These are phyloP conservation scores for Malassezia psittaci DNA, from an alignment of 1,284 basidiomycete species.

Conservation along the genomic window DNA sequence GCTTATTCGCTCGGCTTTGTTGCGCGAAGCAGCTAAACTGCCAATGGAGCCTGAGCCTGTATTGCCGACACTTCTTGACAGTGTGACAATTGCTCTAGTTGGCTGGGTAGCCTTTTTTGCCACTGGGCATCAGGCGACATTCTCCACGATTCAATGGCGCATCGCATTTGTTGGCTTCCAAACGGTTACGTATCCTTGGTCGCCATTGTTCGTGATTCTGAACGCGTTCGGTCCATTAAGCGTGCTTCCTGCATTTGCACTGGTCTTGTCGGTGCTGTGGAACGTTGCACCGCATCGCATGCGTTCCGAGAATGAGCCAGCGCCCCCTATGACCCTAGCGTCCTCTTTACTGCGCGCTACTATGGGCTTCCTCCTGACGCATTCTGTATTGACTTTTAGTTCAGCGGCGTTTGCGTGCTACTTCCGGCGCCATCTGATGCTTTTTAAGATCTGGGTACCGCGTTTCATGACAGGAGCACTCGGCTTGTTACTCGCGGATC, in stretches of 20 bases:
- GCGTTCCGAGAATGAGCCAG: neutral
- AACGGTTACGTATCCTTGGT: conserved; percentile 62
- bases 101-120: conserved; percentile 61
- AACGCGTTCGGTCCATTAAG: conserved; percentile 71
- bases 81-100: conserved; percentile 21
- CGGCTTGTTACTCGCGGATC: conserved; percentile 50
- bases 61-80: conserved; percentile 18
- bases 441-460: conserved; percentile 97
- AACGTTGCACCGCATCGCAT: conserved; percentile 60
- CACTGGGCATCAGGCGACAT: conserved; percentile 82
- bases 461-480: conserved; percentile 70
- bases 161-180: conserved; percentile 62
- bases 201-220: conserved; percentile 64
- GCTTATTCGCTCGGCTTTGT: conserved; percentile 14
- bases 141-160: conserved; percentile 92
- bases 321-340: conserved; percentile 14
- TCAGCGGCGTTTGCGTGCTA: conserved; percentile 65
- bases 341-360: conserved; percentile 51
- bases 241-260: conserved; percentile 57
- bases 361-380: conserved; percentile 63
- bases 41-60: neutral
- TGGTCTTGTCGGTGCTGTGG: conserved; percentile 73
- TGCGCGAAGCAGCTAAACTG: neutral
- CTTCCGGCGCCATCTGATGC: conserved; percentile 84
- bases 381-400: conserved; percentile 57